Percentiles rank a stretch among this genome's conserved stretches.
These are phyloP conservation scores for Uronychia setigera DNA, from an alignment of 73 alveolate genomes.

Conservation along the genomic window DNA sequence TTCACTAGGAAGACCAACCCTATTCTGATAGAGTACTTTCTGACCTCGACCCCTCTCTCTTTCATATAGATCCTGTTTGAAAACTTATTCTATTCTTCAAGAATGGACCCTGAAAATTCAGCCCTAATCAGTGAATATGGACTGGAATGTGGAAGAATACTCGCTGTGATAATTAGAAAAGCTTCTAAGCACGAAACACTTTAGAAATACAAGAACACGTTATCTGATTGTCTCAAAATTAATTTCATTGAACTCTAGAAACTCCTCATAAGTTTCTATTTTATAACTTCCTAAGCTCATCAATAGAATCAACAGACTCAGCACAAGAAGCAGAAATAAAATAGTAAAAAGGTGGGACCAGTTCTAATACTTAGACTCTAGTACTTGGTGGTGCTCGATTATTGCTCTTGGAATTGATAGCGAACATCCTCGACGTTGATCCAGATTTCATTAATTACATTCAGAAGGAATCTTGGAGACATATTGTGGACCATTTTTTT, in stretches of 20 bases:
- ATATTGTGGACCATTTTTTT: slow-evolving; percentile 36
- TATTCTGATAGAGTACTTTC: background rate
- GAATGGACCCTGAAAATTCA: background rate
- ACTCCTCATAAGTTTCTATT: background rate
- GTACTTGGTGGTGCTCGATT: background rate
- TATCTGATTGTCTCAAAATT: slow-evolving; percentile 12
- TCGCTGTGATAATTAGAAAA: background rate
- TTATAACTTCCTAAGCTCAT: slow-evolving; percentile 3
- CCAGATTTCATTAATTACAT: slow-evolving; percentile 22
- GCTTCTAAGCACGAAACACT: background rate
- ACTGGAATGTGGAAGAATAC: background rate
- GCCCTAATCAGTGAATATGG: background rate
- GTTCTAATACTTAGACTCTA: background rate
- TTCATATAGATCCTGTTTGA: background rate
- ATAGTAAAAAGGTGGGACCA: background rate
- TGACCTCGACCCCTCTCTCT: background rate
- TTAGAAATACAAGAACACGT: background rate
- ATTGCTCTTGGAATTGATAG: slow-evolving; percentile 31
- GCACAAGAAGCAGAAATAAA: background rate
- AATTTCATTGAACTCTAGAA: slow-evolving; percentile 51
- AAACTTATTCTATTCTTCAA: background rate
- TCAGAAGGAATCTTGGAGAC: slow-evolving; percentile 41
- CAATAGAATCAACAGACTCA: background rate
- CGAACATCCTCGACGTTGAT: slow-evolving; percentile 19
- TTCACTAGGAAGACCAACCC: background rate